A percentile compares a stretch with the other conserved stretches of the same genome.
Conservation (phyloP, 2,329 filamentous ascomycete species). For the Bipolaris cookei region DNA sequence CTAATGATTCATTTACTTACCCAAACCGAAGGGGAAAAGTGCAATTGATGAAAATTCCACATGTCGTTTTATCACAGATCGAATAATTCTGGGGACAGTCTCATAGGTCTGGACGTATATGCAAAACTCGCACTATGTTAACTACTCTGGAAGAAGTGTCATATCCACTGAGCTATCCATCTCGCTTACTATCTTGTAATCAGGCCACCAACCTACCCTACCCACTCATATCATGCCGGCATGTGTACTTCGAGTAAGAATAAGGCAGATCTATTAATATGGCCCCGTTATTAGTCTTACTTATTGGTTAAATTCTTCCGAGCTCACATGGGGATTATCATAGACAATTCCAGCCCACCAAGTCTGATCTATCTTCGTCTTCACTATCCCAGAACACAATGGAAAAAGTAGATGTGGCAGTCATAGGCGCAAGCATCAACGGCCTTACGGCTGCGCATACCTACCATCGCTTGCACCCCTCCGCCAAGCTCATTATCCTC, state of each 20-base stretch:
- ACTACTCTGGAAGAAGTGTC: background rate
- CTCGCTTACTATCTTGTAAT: conserved; percentile 6
- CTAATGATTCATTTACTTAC: background rate
- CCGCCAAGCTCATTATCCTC: conserved; percentile 50
- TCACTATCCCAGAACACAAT: background rate
- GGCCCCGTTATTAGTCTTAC: too few relatives aligned
- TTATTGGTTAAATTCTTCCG: too few relatives aligned
- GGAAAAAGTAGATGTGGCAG: conserved; percentile 17
- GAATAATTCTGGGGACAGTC: too few relatives aligned
- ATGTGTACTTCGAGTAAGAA: background rate
- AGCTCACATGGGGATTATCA: background rate
- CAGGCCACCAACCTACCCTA: conserved; percentile 1
- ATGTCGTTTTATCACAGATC: too few relatives aligned
- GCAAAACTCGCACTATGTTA: background rate
- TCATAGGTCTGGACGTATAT: background rate
- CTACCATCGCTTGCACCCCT: conserved; percentile 52
- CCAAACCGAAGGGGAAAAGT: too few relatives aligned
- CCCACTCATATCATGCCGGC: background rate
- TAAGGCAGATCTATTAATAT: background rate
- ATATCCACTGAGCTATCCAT: background rate
- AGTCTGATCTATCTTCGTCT: background rate
- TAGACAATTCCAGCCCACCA: background rate
- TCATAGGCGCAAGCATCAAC: conserved; percentile 33
- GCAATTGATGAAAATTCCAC: too few relatives aligned
- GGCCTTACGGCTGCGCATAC: conserved; percentile 57